A percentile compares a stretch with the other conserved stretches of the same genome.
These are phyloP conservation scores for Parastagonospora avenae DNA, from an alignment of 2,329 filamentous ascomycete genomes.

Conservation along the genomic window DNA sequence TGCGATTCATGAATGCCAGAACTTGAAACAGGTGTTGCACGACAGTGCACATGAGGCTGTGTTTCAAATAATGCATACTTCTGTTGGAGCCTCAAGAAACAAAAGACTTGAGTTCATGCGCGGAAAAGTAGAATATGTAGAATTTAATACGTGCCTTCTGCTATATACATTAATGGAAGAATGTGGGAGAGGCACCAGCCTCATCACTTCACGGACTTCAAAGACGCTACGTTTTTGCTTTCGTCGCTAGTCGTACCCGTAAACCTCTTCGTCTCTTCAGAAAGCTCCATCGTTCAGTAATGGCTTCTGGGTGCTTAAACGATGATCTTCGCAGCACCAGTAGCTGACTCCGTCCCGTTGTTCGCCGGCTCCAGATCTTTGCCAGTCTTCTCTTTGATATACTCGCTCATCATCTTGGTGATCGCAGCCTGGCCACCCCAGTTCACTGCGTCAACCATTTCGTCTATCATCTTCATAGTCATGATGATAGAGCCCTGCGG, in stretches of 20 bases:
- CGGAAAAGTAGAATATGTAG: background rate
- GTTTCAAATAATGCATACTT: background rate
- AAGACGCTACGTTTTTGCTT: background rate
- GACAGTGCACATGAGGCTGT: background rate
- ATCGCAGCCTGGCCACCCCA: slow-evolving; percentile 41
- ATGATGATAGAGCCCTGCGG: slow-evolving; percentile 36
- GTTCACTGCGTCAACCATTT: slow-evolving; percentile 31
- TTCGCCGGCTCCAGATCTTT: slow-evolving; percentile 9
- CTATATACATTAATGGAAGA: background rate
- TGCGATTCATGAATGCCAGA: background rate
- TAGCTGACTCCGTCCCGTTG: slow-evolving; percentile 4
- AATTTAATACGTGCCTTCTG: background rate
- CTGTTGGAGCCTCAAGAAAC: background rate
- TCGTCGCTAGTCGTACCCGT: background rate
- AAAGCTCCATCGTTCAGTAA: background rate
- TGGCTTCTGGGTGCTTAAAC: background rate
- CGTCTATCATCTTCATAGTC: slow-evolving; percentile 42
- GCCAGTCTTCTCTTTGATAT: slow-evolving; percentile 34
- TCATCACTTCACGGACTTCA: background rate
- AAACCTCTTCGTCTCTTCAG: background rate
- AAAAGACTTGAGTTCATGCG: background rate
- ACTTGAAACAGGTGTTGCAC: background rate
- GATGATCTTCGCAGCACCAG: slow-evolving; percentile 2
- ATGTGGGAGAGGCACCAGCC: background rate
- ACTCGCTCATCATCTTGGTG: slow-evolving; percentile 43